phyloP scores from a whole-genome alignment of 371 early-diverging fungal species.

The Apophysomyces trapeziformis region DNA sequence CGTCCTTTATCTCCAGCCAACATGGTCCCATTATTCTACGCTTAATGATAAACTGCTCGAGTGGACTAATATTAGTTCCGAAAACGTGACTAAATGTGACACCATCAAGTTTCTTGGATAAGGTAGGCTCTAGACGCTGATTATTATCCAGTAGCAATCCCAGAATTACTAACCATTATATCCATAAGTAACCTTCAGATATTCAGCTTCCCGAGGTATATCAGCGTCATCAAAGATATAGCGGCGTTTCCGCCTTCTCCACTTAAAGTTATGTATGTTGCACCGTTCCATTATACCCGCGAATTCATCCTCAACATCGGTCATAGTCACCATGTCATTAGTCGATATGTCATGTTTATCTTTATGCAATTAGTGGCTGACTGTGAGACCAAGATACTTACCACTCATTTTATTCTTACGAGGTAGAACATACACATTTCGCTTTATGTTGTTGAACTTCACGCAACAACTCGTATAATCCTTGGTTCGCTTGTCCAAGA shows the following conservation, averaged over 20 bases:
- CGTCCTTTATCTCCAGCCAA: conserved; percentile 73
- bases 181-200: conserved; percentile 69
- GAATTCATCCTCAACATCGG: conserved; percentile 74
- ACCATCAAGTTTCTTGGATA: conserved; percentile 69
- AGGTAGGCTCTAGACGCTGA: conserved; percentile 52
- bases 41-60: conserved; percentile 86
- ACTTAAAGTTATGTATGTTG: conserved; percentile 55
- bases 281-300: conserved; percentile 51
- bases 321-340: conserved; percentile 57
- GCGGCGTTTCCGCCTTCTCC: conserved; percentile 67
- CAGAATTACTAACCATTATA: conserved; percentile 6
- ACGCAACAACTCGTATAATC: conserved; percentile 77
- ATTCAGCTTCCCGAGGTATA: conserved; percentile 75
- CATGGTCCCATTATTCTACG: conserved; percentile 91
- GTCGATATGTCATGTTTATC: conserved; percentile 48
- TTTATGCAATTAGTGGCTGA: neutral
- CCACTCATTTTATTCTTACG: conserved; percentile 48
- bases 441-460: conserved; percentile 69
- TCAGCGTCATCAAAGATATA: conserved; percentile 87
- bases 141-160: neutral
- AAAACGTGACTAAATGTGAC: conserved; percentile 81
- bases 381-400: neutral
- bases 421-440: conserved; percentile 87
- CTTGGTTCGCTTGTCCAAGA: conserved; percentile 32
- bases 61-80: conserved; percentile 78